These are phyloP conservation scores for Botrytis sinoallii DNA, from an alignment of 2,329 filamentous ascomycete genomes.

Conservation along the genomic window DNA sequence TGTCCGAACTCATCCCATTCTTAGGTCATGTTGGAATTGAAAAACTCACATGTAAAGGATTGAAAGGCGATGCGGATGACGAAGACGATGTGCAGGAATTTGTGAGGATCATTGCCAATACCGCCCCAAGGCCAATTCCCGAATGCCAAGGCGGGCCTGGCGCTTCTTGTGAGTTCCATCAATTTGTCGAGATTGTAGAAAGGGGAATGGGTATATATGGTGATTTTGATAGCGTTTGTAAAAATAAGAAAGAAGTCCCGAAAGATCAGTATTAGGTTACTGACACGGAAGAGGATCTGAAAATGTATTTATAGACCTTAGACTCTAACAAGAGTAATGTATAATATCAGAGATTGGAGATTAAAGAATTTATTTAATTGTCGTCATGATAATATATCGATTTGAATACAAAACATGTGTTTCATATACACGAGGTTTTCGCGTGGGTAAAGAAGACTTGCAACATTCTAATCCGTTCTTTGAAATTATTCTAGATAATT, in stretches of 20 bases:
- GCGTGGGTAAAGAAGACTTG: not conserved
- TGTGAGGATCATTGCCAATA: slow-evolving; percentile 51
- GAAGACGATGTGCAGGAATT: slow-evolving; percentile 50
- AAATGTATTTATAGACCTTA: not conserved
- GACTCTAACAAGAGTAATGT: not conserved
- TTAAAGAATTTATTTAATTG: not conserved
- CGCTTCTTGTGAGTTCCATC: slow-evolving; percentile 46
- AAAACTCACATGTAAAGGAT: slow-evolving; percentile 55
- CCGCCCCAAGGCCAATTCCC: slow-evolving; percentile 47
- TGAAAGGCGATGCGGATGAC: slow-evolving; percentile 49
- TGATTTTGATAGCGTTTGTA: slow-evolving; percentile 35
- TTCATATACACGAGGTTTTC: not conserved
- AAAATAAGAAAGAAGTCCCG: slow-evolving; percentile 26
- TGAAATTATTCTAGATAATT: slow-evolving; percentile 9
- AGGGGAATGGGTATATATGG: slow-evolving; percentile 40
- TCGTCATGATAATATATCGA: not conserved
- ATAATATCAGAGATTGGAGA: not conserved
- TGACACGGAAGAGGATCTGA: not conserved
- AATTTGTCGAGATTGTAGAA: slow-evolving; percentile 44
- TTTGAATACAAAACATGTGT: not conserved
- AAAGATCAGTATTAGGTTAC: not conserved
- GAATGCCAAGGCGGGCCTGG: slow-evolving; percentile 49
- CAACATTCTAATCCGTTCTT: not conserved
- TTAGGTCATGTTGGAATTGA: slow-evolving; percentile 65
- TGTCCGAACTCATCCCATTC: slow-evolving; percentile 62